These are phyloP conservation scores for Gyrodon lividus DNA, from an alignment of 768 basidiomycete species.

Conservation along the genomic window DNA sequence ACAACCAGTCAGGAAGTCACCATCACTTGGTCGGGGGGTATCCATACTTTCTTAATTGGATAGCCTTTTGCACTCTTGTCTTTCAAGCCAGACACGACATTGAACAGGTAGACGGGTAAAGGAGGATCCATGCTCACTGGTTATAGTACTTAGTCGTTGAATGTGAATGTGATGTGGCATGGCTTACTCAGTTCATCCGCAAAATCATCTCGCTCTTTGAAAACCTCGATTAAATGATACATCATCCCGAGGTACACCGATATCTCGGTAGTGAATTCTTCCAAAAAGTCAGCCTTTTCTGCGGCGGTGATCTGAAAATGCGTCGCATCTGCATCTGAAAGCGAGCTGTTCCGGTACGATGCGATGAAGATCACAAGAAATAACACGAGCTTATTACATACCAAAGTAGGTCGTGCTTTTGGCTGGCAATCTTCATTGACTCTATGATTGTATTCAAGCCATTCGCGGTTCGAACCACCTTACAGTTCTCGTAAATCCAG, in stretches of 20 bases:
- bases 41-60: conserved; percentile 89
- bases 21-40: not conserved
- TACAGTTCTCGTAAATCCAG: conserved; percentile 94
- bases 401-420: conserved; percentile 85
- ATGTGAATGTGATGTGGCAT: not conserved
- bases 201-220: conserved; percentile 91
- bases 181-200: conserved; percentile 93
- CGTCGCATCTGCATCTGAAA: conserved; percentile 71
- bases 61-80: conserved; percentile 95
- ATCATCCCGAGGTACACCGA: conserved; percentile 94
- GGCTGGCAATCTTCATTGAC: conserved; percentile 86
- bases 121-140: conserved; percentile 95
- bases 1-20: conserved; percentile 10
- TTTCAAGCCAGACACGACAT: conserved; percentile 82
- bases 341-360: conserved; percentile 46
- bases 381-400: conserved; percentile 28
- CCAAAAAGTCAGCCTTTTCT: conserved; percentile 77
- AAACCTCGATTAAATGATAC: conserved; percentile 92
- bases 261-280: conserved; percentile 89
- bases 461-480: conserved; percentile 78
- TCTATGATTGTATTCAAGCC: conserved; percentile 81
- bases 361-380: not conserved
- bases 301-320: conserved; percentile 68
- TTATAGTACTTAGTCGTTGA: conserved; percentile 8
- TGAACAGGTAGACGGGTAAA: conserved; percentile 88